phyloP scores from a whole-genome alignment of 352 stramenopile genomes.

The Globisporangium paroecandrum region DNA sequence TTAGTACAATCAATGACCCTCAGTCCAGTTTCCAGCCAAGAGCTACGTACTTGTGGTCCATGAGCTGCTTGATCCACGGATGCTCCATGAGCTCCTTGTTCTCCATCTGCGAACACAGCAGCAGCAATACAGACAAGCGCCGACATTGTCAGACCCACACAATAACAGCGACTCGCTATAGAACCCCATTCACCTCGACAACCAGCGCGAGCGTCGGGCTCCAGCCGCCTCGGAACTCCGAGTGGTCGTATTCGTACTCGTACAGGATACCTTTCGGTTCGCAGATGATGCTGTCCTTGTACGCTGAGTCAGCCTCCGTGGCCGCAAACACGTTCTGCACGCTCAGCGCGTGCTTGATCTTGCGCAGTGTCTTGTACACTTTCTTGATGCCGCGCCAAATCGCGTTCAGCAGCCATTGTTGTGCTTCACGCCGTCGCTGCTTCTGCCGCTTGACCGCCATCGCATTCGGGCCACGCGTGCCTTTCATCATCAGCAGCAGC shows the following conservation, averaged over 20 bases:
- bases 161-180: background rate
- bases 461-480: slow-evolving; percentile 18
- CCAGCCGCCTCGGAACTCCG: slow-evolving; percentile 52
- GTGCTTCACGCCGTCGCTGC: slow-evolving; percentile 26
- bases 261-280: slow-evolving; percentile 80
- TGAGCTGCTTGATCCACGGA: slow-evolving; percentile 68
- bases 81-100: slow-evolving; percentile 76
- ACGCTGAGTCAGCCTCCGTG: slow-evolving; percentile 27
- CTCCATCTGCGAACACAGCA: slow-evolving; percentile 35
- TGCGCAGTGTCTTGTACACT: slow-evolving; percentile 48
- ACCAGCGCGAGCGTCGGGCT: slow-evolving; percentile 65
- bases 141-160: background rate
- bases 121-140: background rate
- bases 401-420: slow-evolving; percentile 22
- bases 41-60: slow-evolving; percentile 67
- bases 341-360: slow-evolving; percentile 47
- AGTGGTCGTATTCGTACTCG: slow-evolving; percentile 80
- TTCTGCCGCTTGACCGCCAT: slow-evolving; percentile 10
- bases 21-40: background rate
- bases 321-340: slow-evolving; percentile 65
- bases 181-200: slow-evolving; percentile 39
- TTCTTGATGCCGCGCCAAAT: slow-evolving; percentile 40
- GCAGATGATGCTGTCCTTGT: slow-evolving; percentile 62
- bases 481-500: slow-evolving; percentile 58
- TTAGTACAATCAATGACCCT: no score